phyloP scores from a whole-genome alignment of 192 early-diverging fungal species.

The Backusella sp. region DNA sequence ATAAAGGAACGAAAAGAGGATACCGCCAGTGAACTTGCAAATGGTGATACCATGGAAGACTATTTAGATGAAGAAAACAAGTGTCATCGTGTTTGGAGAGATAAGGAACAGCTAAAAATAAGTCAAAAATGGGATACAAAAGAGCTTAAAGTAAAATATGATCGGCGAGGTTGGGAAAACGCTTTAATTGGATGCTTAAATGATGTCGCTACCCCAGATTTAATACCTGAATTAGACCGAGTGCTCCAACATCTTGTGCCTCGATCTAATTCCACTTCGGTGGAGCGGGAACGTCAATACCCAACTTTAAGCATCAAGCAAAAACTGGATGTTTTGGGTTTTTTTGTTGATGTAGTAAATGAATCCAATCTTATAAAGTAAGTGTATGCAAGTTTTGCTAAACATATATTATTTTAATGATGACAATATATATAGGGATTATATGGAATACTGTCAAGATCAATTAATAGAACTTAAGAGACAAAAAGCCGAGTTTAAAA shows the following conservation, averaged over 20 bases:
- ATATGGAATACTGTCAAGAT: constrained; percentile 40
- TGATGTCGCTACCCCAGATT: constrained; percentile 47
- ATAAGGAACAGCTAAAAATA: constrained; percentile 26
- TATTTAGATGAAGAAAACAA: constrained; percentile 8
- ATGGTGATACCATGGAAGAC: constrained; percentile 25
- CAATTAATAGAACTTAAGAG: constrained; percentile 30
- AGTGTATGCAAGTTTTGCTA: background rate
- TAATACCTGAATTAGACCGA: constrained; percentile 44
- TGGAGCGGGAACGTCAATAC: constrained; percentile 30
- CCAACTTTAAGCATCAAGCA: constrained; percentile 18
- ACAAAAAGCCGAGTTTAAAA: constrained; percentile 34
- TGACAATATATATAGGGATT: constrained; percentile 11
- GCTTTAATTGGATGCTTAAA: constrained; percentile 50
- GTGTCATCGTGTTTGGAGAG: constrained; percentile 12
- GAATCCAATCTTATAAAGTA: constrained; percentile 35
- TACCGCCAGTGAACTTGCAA: constrained; percentile 14
- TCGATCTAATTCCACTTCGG: constrained; percentile 16
- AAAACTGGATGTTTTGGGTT: constrained; percentile 25
- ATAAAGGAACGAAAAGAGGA: constrained; percentile 45
- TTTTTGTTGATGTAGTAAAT: constrained; percentile 33
- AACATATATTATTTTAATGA: background rate
- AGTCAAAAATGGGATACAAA: constrained; percentile 51
- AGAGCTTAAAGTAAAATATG: constrained; percentile 36
- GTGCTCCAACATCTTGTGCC: constrained; percentile 39
- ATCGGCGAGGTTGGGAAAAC: constrained; percentile 46